Conservation (phyloP, 352 stramenopile genomes). For the Globisporangium canariense region DNA sequence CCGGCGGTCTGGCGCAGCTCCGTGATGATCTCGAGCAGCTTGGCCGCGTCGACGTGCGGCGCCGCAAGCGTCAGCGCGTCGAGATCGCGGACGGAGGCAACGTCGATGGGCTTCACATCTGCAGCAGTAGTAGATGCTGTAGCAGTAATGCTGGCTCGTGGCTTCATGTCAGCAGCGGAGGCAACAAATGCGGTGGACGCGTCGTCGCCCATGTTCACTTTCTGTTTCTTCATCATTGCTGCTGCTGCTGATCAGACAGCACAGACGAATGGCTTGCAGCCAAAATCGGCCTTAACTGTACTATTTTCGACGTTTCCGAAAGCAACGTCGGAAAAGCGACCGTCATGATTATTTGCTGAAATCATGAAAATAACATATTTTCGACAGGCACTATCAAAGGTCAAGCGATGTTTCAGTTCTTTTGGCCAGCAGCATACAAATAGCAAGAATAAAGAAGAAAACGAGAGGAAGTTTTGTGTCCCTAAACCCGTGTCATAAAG, state of each 20-base stretch:
- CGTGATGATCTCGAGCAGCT: conserved; percentile 63
- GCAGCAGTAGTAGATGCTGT: not conserved
- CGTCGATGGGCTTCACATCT: conserved; percentile 5
- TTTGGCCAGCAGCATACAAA: too few relatives aligned
- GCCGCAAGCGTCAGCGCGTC: conserved; percentile 25
- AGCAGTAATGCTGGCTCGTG: not conserved
- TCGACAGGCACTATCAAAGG: too few relatives aligned
- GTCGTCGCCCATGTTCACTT: conserved; percentile 4
- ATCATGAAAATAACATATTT: too few relatives aligned
- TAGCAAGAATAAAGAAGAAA: too few relatives aligned
- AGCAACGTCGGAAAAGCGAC: too few relatives aligned
- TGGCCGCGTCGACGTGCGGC: conserved; percentile 33
- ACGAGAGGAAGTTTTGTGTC: too few relatives aligned
- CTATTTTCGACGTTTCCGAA: too few relatives aligned
- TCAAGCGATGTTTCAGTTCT: too few relatives aligned
- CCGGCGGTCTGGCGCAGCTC: conserved; percentile 59
- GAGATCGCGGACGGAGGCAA: conserved; percentile 22
- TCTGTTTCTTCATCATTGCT: conserved; percentile 3
- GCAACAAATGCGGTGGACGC: not conserved
- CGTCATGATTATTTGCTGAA: too few relatives aligned
- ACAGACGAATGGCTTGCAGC: not conserved
- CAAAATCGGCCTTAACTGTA: too few relatives aligned
- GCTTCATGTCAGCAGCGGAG: not conserved
- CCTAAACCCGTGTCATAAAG: too few relatives aligned
- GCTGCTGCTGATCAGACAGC: not conserved